Evolutionary conservation across 345 rosid species (phyloP).

Genomic region (Lepidium sativum): DNA sequence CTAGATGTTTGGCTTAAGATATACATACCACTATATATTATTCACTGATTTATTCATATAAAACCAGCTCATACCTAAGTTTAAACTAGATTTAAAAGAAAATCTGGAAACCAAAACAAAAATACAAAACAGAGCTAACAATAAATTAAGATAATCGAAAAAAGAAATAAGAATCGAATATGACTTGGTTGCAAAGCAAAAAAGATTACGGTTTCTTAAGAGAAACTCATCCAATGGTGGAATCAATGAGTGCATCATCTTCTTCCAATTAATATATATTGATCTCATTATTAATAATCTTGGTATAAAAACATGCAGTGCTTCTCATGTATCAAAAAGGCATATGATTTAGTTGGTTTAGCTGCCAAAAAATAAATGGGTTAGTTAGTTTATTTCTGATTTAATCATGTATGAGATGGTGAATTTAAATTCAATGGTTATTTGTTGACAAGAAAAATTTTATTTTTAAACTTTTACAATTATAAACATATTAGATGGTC

Average conservation of each 20-base stretch:
- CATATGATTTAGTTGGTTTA: too few species aligned
- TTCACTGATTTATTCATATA: not conserved
- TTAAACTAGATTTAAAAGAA: not conserved
- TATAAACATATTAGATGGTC: too few species aligned
- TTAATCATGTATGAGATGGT: too few species aligned
- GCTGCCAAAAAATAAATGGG: too few species aligned
- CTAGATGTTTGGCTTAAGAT: too few species aligned
- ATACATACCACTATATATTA: not conserved
- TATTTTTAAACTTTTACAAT: too few species aligned
- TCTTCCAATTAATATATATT: constrained; percentile 8
- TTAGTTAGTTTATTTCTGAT: too few species aligned
- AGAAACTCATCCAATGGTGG: constrained; percentile 28
- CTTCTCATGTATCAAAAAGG: too few species aligned
- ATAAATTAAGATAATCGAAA: not conserved
- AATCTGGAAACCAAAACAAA: not conserved
- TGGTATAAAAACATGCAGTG: constrained; percentile 18
- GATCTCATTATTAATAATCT: constrained; percentile 17
- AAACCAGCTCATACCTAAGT: not conserved
- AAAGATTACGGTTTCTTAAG: constrained; percentile 28
- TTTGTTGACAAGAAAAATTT: too few species aligned
- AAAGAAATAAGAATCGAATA: not conserved
- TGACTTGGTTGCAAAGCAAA: constrained; percentile 26
- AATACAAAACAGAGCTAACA: not conserved
- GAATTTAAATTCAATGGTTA: too few species aligned
- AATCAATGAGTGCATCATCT: constrained; percentile 27